Evolutionary conservation across 169 alveolate genomes (phyloP).

Genomic region (Nephromyces sp.): DNA sequence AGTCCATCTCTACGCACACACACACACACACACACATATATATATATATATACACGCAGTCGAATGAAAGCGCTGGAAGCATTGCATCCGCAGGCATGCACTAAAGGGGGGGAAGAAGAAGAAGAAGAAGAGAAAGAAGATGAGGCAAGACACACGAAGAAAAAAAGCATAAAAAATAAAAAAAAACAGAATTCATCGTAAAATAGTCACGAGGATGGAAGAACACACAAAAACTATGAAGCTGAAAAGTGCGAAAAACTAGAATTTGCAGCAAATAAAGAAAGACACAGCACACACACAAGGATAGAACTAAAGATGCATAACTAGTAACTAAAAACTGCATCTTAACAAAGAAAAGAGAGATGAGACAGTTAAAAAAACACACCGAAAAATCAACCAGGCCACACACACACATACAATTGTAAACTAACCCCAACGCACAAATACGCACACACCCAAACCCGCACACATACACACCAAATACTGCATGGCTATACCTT

Average conservation of each 20-base stretch:
- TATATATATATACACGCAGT: background rate
- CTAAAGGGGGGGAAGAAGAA: background rate
- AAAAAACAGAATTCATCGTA: background rate
- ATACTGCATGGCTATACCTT: no score
- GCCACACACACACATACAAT: background rate
- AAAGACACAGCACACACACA: background rate
- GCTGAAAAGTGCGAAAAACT: background rate
- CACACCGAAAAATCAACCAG: background rate
- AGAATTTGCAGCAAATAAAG: background rate
- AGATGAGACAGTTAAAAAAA: background rate
- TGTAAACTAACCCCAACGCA: background rate
- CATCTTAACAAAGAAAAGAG: background rate
- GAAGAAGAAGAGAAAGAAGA: background rate
- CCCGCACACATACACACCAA: background rate
- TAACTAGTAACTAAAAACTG: background rate
- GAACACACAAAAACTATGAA: background rate
- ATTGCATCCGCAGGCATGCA: background rate
- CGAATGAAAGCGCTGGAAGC: background rate
- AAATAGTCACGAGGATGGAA: background rate
- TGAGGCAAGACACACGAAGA: background rate
- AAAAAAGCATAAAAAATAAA: background rate
- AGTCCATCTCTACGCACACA: slow-evolving; percentile 57
- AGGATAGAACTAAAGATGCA: background rate
- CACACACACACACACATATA: background rate
- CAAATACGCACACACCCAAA: background rate